Base-by-base conservation (phyloP, 1,284 basidiomycete species). In the Heterobasidion irregulare region DNA sequence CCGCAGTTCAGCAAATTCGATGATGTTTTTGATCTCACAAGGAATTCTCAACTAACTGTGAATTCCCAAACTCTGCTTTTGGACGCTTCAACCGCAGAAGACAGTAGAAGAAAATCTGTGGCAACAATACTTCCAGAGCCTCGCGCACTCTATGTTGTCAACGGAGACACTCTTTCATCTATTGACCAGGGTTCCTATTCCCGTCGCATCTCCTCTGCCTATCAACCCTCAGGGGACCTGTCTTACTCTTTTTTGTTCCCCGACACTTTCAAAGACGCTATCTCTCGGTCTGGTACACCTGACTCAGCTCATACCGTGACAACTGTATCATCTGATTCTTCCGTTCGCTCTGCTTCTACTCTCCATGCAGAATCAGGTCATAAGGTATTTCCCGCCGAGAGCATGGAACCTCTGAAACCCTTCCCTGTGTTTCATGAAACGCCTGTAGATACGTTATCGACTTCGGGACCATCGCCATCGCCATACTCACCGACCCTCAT, bases 201-300 rank as follows among this genome's bases (percentile, higher is more conserved):
- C n/a, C 38, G n/a, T 41, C 12, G 38, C 38, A 8, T 10, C 38
- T 26, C 26, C 26, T 26, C 6, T 26, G 26, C 26, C 26, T 26
- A 26, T 26, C 26, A 26, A 26, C 26, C 26, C 26, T 26, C 26
- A 26, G 26, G 26, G n/a, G 12, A 47, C n/a, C n/a, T n/a, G 57
- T n/a, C 56, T 55, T 2, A 18, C 15, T 53, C 59, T n/a, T 47
- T 58, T 35, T 60, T 59, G 15, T 56, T 60, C 16, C 35, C 57
- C 7, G 63, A 64, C 54, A 62, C 64, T 5, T 66, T 66, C 59
- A 38, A 32, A 36, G 64, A 64, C 34, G 59, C 59, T 1, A 49
- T 62, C 5, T 55, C 60, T 10, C 62, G 62, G 12, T 47, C 61
- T 35, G 57, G 58, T 10, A 62, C 63, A 1, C 61, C 65, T 6